Evolutionary conservation across 257 asterid genomes (phyloP).

Genomic region (Haberlea rhodopensis): DNA sequence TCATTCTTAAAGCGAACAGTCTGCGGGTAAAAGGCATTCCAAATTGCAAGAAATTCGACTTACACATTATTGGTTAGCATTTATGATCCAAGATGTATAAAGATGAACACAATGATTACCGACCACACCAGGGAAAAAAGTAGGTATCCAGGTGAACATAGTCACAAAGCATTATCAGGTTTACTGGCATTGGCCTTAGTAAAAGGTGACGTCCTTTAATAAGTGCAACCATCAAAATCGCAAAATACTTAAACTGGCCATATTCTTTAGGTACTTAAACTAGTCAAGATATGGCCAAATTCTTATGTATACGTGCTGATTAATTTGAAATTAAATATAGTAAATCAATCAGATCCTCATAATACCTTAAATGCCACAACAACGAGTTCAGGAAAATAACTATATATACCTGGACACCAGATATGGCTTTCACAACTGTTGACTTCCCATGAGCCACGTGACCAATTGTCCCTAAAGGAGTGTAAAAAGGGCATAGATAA

Average conservation of each 20-base stretch:
- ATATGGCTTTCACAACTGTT: conserved; percentile 93
- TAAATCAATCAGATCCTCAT: not conserved
- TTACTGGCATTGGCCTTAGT: not conserved
- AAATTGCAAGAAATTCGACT: conserved; percentile 18
- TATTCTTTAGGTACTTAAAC: not conserved
- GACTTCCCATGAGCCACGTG: conserved; percentile 99
- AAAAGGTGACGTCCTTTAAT: not conserved
- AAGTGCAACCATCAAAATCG: conserved; percentile 7
- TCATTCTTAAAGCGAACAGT: conserved; percentile 98
- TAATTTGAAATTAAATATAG: conserved; percentile 4
- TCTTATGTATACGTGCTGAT: not conserved
- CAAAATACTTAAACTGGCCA: not conserved
- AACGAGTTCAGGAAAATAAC: conserved; percentile 13
- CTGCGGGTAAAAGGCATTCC: conserved; percentile 43
- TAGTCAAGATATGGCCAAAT: not conserved
- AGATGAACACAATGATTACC: not conserved
- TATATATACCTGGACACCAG: conserved; percentile 85
- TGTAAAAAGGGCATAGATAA: not conserved
- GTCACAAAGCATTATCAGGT: not conserved
- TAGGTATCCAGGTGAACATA: not conserved
- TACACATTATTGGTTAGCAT: not conserved
- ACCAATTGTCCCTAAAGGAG: conserved; percentile 81
- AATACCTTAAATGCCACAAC: not conserved
- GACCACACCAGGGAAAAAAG: not conserved
- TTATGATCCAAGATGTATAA: not conserved